These are phyloP conservation scores for Fusarium paranaense DNA, from an alignment of 2,329 filamentous ascomycete genomes.

Conservation along the genomic window DNA sequence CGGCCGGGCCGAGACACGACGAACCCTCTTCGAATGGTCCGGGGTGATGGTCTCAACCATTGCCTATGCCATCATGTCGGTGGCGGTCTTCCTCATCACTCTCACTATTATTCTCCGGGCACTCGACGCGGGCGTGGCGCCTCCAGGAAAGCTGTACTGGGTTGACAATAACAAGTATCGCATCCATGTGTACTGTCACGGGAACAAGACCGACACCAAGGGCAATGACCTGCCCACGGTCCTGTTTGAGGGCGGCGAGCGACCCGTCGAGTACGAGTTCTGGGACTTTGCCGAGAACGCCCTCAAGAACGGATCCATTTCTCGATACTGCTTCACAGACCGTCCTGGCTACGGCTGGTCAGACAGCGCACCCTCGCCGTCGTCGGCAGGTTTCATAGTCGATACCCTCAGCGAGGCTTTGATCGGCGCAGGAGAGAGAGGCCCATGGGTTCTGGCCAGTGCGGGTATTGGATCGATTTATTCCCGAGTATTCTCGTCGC, in stretches of 20 bases:
- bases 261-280: slow-evolving; percentile 81
- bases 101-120: slow-evolving; percentile 83
- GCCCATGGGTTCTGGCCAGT: slow-evolving; percentile 89
- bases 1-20: slow-evolving; percentile 85
- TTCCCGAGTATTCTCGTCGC: slow-evolving; percentile 88
- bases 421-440: slow-evolving; percentile 80
- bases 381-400: slow-evolving; percentile 92
- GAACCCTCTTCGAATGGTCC: slow-evolving; percentile 85
- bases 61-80: slow-evolving; percentile 74
- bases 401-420: slow-evolving; percentile 91
- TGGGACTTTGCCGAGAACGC: slow-evolving; percentile 83
- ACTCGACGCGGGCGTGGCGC: slow-evolving; percentile 78
- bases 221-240: slow-evolving; percentile 77
- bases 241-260: slow-evolving; percentile 85
- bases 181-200: slow-evolving; percentile 84
- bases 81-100: slow-evolving; percentile 80
- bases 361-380: slow-evolving; percentile 92
- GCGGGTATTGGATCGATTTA: slow-evolving; percentile 91
- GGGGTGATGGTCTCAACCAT: slow-evolving; percentile 82
- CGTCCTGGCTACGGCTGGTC: slow-evolving; percentile 88
- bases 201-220: slow-evolving; percentile 71
- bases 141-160: slow-evolving; percentile 80
- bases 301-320: slow-evolving; percentile 82
- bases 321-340: slow-evolving; percentile 94
- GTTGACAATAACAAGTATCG: slow-evolving; percentile 89